Evolutionary conservation across 768 basidiomycete genomes (phyloP).

Genomic region (Mycena venus): DNA sequence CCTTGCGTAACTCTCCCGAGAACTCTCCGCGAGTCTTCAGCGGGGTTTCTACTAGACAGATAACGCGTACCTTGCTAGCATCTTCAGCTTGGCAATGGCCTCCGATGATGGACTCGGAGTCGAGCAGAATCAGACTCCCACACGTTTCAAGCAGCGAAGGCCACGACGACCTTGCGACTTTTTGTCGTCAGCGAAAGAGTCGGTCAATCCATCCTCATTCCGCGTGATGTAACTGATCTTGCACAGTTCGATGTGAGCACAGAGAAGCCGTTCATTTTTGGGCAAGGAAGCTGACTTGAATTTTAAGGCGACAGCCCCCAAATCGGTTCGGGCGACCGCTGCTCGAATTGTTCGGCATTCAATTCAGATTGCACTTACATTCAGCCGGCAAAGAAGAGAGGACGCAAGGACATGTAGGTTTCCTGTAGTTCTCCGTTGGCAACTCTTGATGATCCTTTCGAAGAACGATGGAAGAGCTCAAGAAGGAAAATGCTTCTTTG

Average conservation of each 20-base stretch:
- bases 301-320: neutral
- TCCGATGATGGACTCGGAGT: no score
- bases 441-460: neutral
- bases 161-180: neutral
- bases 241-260: neutral
- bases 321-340: neutral
- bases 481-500: neutral
- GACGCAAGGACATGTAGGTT: neutral
- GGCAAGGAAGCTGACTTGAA: no score
- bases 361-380: neutral
- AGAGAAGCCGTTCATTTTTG: no score
- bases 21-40: no score
- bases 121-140: no score
- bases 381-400: neutral
- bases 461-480: neutral
- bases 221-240: neutral
- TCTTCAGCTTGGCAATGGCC: no score
- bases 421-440: neutral
- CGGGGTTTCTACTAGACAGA: no score
- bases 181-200: neutral
- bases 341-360: neutral
- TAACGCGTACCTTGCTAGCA: no score
- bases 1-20: no score
- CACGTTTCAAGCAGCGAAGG: neutral
- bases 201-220: neutral